Conservation (phyloP, 2,329 filamentous ascomycete species). For the Phaeomoniella chlamydospora region DNA sequence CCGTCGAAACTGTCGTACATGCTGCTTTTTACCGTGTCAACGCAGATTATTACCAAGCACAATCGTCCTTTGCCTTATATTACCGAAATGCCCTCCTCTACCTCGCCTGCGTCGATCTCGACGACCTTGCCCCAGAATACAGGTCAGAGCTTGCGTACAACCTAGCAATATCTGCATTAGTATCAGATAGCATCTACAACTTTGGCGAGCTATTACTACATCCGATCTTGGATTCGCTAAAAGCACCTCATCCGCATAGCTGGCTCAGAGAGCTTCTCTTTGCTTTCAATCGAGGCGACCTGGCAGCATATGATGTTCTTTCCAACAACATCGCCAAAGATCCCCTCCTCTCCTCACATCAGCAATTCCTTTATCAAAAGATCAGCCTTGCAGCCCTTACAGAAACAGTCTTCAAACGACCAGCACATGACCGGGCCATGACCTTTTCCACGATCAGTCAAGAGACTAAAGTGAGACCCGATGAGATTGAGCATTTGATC, state of each 20-base stretch:
- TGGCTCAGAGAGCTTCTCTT: constrained; percentile 96
- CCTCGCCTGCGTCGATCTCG: constrained; percentile 84
- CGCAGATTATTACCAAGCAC: constrained; percentile 84
- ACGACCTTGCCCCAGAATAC: constrained; percentile 58
- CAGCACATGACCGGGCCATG: constrained; percentile 91
- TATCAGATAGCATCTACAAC: constrained; percentile 96
- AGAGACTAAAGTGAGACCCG: constrained; percentile 80
- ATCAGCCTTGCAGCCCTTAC: constrained; percentile 94
- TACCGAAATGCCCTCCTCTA: constrained; percentile 97
- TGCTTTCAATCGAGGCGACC: constrained; percentile 91
- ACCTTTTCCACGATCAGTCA: constrained; percentile 74
- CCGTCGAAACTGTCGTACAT: constrained; percentile 88
- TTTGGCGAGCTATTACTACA: constrained; percentile 97
- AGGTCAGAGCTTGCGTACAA: constrained; percentile 78
- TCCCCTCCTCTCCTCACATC: constrained; percentile 62
- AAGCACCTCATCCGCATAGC: constrained; percentile 46
- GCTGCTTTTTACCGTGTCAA: constrained; percentile 93
- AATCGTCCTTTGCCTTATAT: constrained; percentile 87
- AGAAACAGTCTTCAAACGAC: constrained; percentile 88
- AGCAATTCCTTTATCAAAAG: constrained; percentile 83
- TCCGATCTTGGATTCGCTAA: constrained; percentile 79
- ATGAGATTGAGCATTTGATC: constrained; percentile 93
- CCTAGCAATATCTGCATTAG: constrained; percentile 78
- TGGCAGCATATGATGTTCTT: constrained; percentile 72
- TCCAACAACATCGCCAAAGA: constrained; percentile 70